A percentile compares a stretch with the other conserved stretches of the same genome.
These are phyloP conservation scores for Candida montana DNA, from an alignment of 805 yeast genomes.

Conservation along the genomic window DNA sequence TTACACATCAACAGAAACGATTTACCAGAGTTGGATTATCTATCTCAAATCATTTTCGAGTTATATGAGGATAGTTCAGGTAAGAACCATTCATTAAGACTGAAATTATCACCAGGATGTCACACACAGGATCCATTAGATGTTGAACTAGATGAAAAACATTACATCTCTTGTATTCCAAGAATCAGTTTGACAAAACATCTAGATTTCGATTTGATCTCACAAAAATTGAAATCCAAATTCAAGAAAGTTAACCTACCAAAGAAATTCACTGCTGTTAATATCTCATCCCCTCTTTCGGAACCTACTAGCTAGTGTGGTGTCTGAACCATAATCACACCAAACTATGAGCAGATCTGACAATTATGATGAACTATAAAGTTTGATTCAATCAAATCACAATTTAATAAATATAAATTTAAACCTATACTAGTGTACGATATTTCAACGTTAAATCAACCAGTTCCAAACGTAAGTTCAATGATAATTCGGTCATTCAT, in stretches of 20 bases:
- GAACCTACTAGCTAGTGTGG: conserved; percentile 16
- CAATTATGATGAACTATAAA: too few species aligned
- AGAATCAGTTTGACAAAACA: conserved; percentile 87
- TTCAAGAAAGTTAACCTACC: conserved; percentile 88
- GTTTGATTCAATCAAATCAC: too few species aligned
- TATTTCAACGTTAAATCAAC: too few species aligned
- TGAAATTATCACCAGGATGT: conserved; percentile 96
- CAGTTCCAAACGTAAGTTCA: too few species aligned
- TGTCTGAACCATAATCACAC: too few species aligned
- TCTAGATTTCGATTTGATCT: conserved; percentile 83
- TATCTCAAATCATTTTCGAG: conserved; percentile 92
- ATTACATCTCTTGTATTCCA: conserved; percentile 94
- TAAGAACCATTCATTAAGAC: conserved; percentile 82
- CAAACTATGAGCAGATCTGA: too few species aligned
- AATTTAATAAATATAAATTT: too few species aligned
- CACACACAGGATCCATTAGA: conserved; percentile 97
- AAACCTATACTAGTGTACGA: too few species aligned
- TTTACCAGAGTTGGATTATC: conserved; percentile 90
- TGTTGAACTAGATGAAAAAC: conserved; percentile 92
- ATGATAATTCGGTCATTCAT: too few species aligned
- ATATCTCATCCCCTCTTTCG: conserved; percentile 61
- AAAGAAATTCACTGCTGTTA: conserved; percentile 84
- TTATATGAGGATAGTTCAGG: conserved; percentile 77
- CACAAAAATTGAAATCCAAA: conserved; percentile 72
- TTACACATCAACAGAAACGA: conserved; percentile 93